Evolutionary conservation across 495 filamentous ascomycete genomes (phyloP).

Genomic region (Parathielavia appendiculata): DNA sequence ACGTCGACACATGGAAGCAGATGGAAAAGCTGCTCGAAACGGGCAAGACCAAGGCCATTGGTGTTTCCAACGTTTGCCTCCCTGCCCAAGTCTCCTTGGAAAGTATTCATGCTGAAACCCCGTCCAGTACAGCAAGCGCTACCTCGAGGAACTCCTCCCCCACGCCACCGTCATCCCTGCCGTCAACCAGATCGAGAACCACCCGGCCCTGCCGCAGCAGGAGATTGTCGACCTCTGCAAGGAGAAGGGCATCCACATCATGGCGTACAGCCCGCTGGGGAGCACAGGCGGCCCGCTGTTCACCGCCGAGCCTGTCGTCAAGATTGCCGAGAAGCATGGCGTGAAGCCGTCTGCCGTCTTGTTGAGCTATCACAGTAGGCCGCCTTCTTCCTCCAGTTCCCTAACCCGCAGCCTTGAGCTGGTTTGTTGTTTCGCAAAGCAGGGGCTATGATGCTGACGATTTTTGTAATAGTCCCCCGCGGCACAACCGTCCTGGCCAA

Average conservation of each 20-base stretch:
- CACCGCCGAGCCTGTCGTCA: constrained; percentile 59
- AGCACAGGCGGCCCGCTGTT: constrained; percentile 72
- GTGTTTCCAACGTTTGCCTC: constrained; percentile 60
- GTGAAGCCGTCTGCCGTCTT: constrained; percentile 59
- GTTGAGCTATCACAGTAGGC: constrained; percentile 69
- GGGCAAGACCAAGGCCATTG: constrained; percentile 71
- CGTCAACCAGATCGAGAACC: constrained; percentile 92
- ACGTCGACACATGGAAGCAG: constrained; percentile 70
- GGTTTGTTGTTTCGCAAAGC: too few species aligned
- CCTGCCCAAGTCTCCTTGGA: background rate
- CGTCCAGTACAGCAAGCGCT: constrained; percentile 57
- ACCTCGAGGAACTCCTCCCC: constrained; percentile 66
- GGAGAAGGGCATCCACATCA: constrained; percentile 67
- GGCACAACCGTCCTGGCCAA: constrained; percentile 73
- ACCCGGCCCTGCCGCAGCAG: constrained; percentile 77
- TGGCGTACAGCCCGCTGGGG: constrained; percentile 71
- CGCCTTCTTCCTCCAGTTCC: background rate
- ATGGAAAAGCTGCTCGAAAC: constrained; percentile 68
- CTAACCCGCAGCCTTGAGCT: background rate
- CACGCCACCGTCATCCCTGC: constrained; percentile 64
- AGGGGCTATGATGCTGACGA: constrained; percentile 9
- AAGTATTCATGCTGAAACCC: background rate
- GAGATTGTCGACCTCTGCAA: constrained; percentile 75
- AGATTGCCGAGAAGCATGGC: constrained; percentile 64
- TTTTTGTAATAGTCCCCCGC: constrained; percentile 51